Evolutionary conservation across 116 monocot genomes (phyloP), one percentile per base, ranked within the genome.

Genomic region (Thalassia testudinum): DNA sequence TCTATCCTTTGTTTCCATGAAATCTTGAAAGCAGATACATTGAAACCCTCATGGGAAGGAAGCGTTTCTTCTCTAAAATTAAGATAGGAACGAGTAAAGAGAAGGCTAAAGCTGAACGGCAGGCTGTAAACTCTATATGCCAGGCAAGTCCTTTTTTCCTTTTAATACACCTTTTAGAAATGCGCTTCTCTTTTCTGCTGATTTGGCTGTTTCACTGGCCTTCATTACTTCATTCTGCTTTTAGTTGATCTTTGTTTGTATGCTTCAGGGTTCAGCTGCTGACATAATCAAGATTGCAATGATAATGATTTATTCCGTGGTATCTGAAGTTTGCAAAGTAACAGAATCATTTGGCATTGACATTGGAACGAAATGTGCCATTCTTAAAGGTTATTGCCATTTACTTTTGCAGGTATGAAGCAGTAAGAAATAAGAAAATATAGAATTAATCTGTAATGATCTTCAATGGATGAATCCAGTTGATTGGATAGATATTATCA

Each of bases 81-180:
- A 79, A 82, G 50, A 68, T 62, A 58, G 97, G 90, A 48, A 75
- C 71, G 47, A 71, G 40, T 52, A 90, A 79, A 69, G 97, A 97
- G 62, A 85, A 82, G 69, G 61, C 90, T 28, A 99, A 86, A 74
- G 97, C 90, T 54, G 75, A 99, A 64, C 85, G 97, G 57, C 97
- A 99, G 68, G 97, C 97, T 70, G 82, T 99, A 24, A 99, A 99
- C 72, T 99, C 97, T 48, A 82, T 99, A 44, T 99, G 97, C 66
- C 97, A 99, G 85, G 97, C 85, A 34, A 5, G 30, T 10, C 30
- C 3, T 34, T 5, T 34, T 34, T n/a, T n/a, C n/a, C n/a, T n/a
- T n/a, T n/a, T n/a, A n/a, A n/a, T n/a, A n/a, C n/a, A 10, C 30
- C 30, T 34, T 34, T 34, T 10, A 34, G 10, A 3, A 34, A 34